phyloP scores from a whole-genome alignment of 2,329 filamentous ascomycete species.

The Lachnellula arida region DNA sequence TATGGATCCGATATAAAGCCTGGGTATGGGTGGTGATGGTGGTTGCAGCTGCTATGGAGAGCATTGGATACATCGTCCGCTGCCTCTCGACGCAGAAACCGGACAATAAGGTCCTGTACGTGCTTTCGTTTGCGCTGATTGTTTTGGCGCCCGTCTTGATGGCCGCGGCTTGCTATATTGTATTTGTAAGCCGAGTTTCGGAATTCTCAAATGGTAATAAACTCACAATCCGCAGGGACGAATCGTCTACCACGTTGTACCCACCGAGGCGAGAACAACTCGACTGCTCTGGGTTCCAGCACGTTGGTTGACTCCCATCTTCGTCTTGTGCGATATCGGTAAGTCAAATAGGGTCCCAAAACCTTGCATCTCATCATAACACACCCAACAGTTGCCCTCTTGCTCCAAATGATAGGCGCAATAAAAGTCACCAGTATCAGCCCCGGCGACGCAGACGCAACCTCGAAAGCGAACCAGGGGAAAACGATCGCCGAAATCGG shows the following conservation, averaged over 20 bases:
- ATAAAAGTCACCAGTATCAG: slow-evolving; percentile 38
- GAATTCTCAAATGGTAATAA: neutral
- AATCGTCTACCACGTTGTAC: slow-evolving; percentile 30
- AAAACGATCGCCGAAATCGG: slow-evolving; percentile 37
- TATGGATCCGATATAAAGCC: slow-evolving; percentile 32
- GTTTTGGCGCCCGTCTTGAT: slow-evolving; percentile 33
- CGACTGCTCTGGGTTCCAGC: slow-evolving; percentile 26
- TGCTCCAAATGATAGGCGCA: slow-evolving; percentile 23
- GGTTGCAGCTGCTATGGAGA: slow-evolving; percentile 27
- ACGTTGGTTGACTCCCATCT: slow-evolving; percentile 26
- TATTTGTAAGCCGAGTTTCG: slow-evolving; percentile 22
- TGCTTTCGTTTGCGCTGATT: slow-evolving; percentile 27
- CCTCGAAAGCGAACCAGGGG: slow-evolving; percentile 32
- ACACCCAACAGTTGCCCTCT: slow-evolving; percentile 16
- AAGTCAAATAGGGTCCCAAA: neutral
- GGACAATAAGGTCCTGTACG: slow-evolving; percentile 20
- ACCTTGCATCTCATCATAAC: neutral
- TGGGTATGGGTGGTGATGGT: slow-evolving; percentile 34
- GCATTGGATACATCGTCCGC: slow-evolving; percentile 21
- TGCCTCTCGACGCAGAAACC: slow-evolving; percentile 15
- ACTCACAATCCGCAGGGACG: slow-evolving; percentile 14
- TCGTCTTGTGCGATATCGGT: slow-evolving; percentile 26
- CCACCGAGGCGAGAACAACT: slow-evolving; percentile 13
- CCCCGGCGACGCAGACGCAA: slow-evolving; percentile 29
- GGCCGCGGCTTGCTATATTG: slow-evolving; percentile 31